Percentiles rank a stretch among this genome's conserved stretches.
These are phyloP conservation scores for Pichia sp. DNA, from an alignment of 1,139 yeast species.

Conservation along the genomic window DNA sequence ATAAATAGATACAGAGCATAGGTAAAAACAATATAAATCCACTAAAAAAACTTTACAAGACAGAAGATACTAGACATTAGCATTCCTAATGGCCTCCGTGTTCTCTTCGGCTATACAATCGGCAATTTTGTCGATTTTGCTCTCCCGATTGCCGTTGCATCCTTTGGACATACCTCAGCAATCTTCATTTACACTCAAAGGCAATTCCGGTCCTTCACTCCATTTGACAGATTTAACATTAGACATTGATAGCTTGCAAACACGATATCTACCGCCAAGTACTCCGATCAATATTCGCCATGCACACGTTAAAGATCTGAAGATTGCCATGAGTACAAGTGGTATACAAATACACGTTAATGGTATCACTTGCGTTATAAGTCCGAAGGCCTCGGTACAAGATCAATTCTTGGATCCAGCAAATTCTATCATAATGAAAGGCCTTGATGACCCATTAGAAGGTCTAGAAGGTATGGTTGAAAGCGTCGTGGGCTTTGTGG, in stretches of 20 bases:
- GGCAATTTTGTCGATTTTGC: slow-evolving; percentile 13
- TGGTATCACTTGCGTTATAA: slow-evolving; percentile 12
- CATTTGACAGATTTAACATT: slow-evolving; percentile 16
- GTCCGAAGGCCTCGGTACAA: slow-evolving; percentile 11
- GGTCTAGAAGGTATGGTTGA: slow-evolving; percentile 19
- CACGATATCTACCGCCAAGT: slow-evolving; percentile 15
- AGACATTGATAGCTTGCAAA: slow-evolving; percentile 18
- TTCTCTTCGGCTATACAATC: slow-evolving; percentile 17
- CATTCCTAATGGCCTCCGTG: slow-evolving; percentile 14
- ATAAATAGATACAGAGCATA: not conserved
- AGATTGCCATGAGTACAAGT: slow-evolving; percentile 12
- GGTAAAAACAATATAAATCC: not conserved
- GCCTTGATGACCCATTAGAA: slow-evolving; percentile 15
- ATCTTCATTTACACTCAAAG: slow-evolving; percentile 13
- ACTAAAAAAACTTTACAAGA: not conserved
- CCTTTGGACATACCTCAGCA: slow-evolving; percentile 17
- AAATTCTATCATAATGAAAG: slow-evolving; percentile 10
- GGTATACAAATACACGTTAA: slow-evolving; percentile 13
- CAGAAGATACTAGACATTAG: not conserved
- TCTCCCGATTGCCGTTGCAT: slow-evolving; percentile 18
- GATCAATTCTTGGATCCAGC: slow-evolving; percentile 8
- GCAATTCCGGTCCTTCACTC: slow-evolving; percentile 14
- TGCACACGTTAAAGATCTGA: slow-evolving; percentile 14
- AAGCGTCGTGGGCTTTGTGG: slow-evolving; percentile 22
- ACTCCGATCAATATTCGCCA: slow-evolving; percentile 16